phyloP scores from a whole-genome alignment of 225 moss, liverwort and hornwort genomes.

The Antitrichia curtipendula region DNA sequence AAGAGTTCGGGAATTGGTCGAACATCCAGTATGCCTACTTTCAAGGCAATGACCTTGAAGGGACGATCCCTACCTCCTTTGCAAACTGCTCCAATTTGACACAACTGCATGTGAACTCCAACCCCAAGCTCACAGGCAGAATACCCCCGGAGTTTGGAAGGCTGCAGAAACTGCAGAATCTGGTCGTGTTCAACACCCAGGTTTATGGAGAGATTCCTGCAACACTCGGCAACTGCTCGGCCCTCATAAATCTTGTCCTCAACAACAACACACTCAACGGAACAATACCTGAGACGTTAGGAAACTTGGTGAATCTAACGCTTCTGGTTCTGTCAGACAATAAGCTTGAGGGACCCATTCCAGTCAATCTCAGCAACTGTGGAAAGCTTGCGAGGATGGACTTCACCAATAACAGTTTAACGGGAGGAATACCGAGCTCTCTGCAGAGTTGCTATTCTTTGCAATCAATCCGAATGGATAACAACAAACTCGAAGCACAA shows the following conservation, averaged over 20 bases:
- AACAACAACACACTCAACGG: constrained; percentile 20
- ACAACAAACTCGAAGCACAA: constrained; percentile 3
- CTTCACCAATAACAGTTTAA: constrained; percentile 6
- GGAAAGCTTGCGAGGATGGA: not conserved
- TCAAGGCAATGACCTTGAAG: constrained; percentile 14
- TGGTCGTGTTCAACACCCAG: constrained; percentile 8
- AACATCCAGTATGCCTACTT: constrained; percentile 11
- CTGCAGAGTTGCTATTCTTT: constrained; percentile 4
- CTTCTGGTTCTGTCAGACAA: constrained; percentile 12
- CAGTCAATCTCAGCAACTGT: constrained; percentile 1
- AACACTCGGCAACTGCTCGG: constrained; percentile 25
- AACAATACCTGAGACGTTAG: not conserved
- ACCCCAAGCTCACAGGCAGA: constrained; percentile 16
- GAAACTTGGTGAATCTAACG: constrained; percentile 4
- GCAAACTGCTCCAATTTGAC: constrained; percentile 11
- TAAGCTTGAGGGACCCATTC: constrained; percentile 1
- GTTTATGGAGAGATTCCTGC: constrained; percentile 22
- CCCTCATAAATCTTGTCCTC: constrained; percentile 10
- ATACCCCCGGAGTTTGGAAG: constrained; percentile 19
- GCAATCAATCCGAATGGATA: not conserved
- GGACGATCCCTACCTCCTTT: constrained; percentile 11
- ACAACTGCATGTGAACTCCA: constrained; percentile 15
- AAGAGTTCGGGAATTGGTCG: constrained; percentile 12
- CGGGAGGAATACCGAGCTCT: not conserved
- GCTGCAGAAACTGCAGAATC: constrained; percentile 9